Evolutionary conservation across 768 basidiomycete species (phyloP), one percentile per base, ranked within the genome.

Genomic region (Tricholoma matsutake): DNA sequence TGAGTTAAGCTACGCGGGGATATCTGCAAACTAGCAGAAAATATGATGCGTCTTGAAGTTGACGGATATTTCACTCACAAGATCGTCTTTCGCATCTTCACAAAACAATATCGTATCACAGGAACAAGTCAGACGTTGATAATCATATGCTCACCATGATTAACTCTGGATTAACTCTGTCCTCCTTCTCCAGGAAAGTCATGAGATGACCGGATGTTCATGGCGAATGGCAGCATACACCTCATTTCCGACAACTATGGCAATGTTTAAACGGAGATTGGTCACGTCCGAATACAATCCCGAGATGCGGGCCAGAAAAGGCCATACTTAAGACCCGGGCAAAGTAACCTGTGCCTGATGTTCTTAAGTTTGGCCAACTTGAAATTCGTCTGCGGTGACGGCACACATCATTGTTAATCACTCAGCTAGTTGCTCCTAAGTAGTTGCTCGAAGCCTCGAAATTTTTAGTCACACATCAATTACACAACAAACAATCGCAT

Each of bases 171-270:
- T 54, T 49, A 52, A 54, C 51, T 32, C 8, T 31, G 2, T 16
- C 4, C 10, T 22, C 20, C 16, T n/a, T 6, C 8, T 0, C 20
- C 6, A 6, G 25, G 3, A 49, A 49, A 28, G 47, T 16, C 22
- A 49, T 22, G 10, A 47, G 45, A n/a, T n/a, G n/a, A n/a, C n/a
- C n/a, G 22, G 22, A 47, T 47, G 4, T 37, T 34, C 28, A 37
- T 10, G 37, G 39, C n/a, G 14, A 18, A n/a, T 51, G 54, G 56
- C 54, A 29, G 39, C 20, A 55, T 39, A 32, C 14, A 6, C 31
- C 62, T 64, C 63, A 66, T 66, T 60, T 68, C 67, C 67, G 65
- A 64, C 39, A 11, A n/a, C 14, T 25, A 61, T 65, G 57, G 63
- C 56, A 34, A 7, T 28, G n/a, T 53, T 53, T 9, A 32, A 53